Base-by-base conservation (phyloP, 2,329 filamentous ascomycete species). In the Westerdykella ornata region DNA sequence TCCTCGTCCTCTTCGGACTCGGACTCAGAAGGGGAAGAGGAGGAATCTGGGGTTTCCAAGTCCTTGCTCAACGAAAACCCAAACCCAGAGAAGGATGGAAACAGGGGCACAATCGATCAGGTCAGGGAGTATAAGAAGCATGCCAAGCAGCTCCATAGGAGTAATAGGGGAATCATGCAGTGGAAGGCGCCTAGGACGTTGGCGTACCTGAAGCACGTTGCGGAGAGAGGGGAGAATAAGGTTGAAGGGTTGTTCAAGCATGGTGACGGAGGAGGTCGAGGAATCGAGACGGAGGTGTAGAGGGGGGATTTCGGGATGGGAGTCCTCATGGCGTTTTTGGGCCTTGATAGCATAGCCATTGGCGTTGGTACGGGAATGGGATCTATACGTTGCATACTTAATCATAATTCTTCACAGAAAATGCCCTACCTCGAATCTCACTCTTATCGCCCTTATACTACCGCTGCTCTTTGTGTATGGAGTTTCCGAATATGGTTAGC, bases 121-220 rank as follows among this genome's bases (percentile, higher is more conserved):
- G 44, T 80, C 35, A 74, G 72, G 42, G 80, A 84, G 45, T 84
- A 65, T 41, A 63, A 62, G 31, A 42, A 50, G 7, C 49, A 56
- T 19, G 39, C 46, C 13, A 60, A 61, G 37, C 48, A 60, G 35
- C 37, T 65, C 28, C 60, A 63, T 42, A 37, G 59, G 1, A 81
- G 77, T 56, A 80, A 88, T 54, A 68, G 80, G 16, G 84, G 84
- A 0, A 57, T 84, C 31, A 88, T 88, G 84, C 84, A 88, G 65
- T 88, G 82, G 79, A 76, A 74, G 70, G 61, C 75, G 54, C 75
- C 72, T 15, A 70, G 70, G 59, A 78, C 64, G 40, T 65, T 69
- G 43, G 76, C 81, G 53, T 76, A 75, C 62, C 71, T 82, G 44
- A 77, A 78, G 54, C 75, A 79, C 30, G 77, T 78, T 41, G 72